Evolutionary conservation across 176 grass and related monocot species (phyloP), one percentile per base, ranked within the genome.

Genomic region (Aegilops umbellulata): DNA sequence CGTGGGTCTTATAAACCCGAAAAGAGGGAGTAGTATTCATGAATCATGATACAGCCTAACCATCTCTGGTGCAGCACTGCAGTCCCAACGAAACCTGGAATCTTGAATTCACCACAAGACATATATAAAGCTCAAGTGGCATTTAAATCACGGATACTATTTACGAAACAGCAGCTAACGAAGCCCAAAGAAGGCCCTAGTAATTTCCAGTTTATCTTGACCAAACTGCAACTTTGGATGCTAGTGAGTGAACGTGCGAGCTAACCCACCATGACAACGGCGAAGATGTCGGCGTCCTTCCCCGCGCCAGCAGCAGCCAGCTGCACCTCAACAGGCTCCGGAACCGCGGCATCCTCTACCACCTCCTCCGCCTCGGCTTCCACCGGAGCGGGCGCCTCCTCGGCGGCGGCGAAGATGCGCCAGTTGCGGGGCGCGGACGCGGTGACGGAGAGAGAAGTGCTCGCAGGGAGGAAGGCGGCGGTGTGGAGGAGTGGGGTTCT

Each of bases 211-310:
- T 47, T 49, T 23, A 76, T 32, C n/a, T n/a, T 30, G 20, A 66
- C 35, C 38, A 79, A 83, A 16, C 30, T 8, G 77, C 22, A 24
- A 53, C 39, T 15, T 19, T 34, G 36, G 20, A 60, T 15, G 10
- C 7, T 78, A 9, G 75, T 11, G 38, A 79, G 16, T 39, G 23
- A 66, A 12, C 30, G 67, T 61, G 77, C 29, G 63, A 80, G 58
- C 60, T 13, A 69, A 35, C 89, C 81, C 69, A 98, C 93, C 96
- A 94, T 92, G 16, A 98, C 93, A 60, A 98, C 93, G 31, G 93
- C 96, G 85, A 92, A 98, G 81, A 98, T 92, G 85, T 95, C 92
- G 22, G 94, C 91, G 63, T 86, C 91, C 86, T 98, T 95, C 6
- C 78, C 87, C 9, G 69, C 84, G 15, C 82, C 84, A 15, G 88